Percentiles rank a stretch among this genome's conserved stretches.
Evolutionary conservation across 1,139 yeast species (phyloP).

Genomic region (Suhomyces wounanorum): DNA sequence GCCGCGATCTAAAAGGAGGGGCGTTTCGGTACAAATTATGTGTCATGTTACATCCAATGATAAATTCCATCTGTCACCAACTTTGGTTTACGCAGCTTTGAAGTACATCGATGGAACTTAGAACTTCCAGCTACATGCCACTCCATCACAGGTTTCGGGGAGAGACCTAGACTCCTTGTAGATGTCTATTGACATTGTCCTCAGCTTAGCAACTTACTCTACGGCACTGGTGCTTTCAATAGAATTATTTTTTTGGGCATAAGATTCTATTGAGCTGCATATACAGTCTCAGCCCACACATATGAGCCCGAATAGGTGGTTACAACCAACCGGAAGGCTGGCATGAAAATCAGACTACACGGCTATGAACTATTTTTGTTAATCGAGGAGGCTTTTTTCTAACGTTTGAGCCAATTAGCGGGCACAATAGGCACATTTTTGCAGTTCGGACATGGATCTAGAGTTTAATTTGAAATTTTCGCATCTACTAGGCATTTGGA

Average conservation of each 20-base stretch:
- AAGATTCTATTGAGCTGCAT: neutral
- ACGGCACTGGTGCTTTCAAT: neutral
- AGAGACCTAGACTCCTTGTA: too few relatives aligned
- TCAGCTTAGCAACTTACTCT: neutral
- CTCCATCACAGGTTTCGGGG: neutral
- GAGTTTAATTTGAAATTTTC: neutral
- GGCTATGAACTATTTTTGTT: neutral
- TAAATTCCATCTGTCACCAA: neutral
- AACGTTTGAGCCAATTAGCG: neutral
- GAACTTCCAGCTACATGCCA: neutral
- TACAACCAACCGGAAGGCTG: neutral
- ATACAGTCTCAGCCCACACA: neutral
- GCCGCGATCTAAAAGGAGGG: neutral
- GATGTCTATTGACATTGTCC: neutral
- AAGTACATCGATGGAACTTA: neutral
- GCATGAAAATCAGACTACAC: neutral
- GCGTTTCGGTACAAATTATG: neutral
- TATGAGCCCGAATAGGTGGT: neutral
- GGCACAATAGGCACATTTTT: neutral
- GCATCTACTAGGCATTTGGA: neutral
- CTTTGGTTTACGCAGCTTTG: neutral
- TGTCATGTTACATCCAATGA: neutral
- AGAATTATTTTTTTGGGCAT: neutral
- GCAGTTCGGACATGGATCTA: neutral
- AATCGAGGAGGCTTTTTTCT: neutral